Percentiles rank a stretch among this genome's conserved stretches.
Conservation (phyloP, 805 yeast genomes). For the Candida pseudofarinosa region DNA sequence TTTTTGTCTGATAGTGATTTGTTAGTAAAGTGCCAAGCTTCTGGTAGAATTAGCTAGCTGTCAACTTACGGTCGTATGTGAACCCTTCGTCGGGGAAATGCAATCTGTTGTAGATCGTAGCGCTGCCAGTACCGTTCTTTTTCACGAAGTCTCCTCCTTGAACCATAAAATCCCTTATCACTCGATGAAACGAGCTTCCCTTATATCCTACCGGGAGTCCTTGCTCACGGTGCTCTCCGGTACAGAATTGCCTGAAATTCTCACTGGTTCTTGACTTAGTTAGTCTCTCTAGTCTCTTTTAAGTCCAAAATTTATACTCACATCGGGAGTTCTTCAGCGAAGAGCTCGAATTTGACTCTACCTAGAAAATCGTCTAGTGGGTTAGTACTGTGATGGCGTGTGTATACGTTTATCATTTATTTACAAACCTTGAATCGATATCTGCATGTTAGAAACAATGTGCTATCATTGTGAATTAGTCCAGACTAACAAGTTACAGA, state of each 20-base stretch:
- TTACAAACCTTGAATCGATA: slow-evolving; percentile 24
- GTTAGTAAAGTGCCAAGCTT: slow-evolving; percentile 3
- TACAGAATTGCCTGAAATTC: slow-evolving; percentile 51
- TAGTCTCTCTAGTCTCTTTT: too few relatives aligned
- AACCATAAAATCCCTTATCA: slow-evolving; percentile 40
- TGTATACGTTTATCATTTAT: too few relatives aligned
- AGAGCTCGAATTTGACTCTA: slow-evolving; percentile 43
- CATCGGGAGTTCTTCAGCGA: slow-evolving; percentile 35
- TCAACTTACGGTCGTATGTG: slow-evolving; percentile 19
- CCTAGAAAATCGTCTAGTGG: slow-evolving; percentile 21
- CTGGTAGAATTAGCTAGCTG: not conserved
- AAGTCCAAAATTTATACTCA: too few relatives aligned
- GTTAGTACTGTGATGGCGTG: too few relatives aligned
- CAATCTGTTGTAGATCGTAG: slow-evolving; percentile 36
- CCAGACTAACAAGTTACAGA: too few relatives aligned
- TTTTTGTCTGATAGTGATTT: slow-evolving; percentile 13
- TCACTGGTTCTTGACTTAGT: slow-evolving; percentile 33
- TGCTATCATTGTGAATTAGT: too few relatives aligned
- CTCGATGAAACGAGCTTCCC: slow-evolving; percentile 31
- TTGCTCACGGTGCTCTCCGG: slow-evolving; percentile 41
- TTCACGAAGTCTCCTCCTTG: slow-evolving; percentile 47
- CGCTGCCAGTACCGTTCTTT: slow-evolving; percentile 43
- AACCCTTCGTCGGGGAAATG: slow-evolving; percentile 44
- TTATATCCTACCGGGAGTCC: slow-evolving; percentile 44
- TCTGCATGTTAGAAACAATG: slow-evolving; percentile 15